Evolutionary conservation across 1,284 basidiomycete genomes (phyloP), one percentile per base, ranked within the genome.

Genomic region (Cutaneotrichosporon sp.): DNA sequence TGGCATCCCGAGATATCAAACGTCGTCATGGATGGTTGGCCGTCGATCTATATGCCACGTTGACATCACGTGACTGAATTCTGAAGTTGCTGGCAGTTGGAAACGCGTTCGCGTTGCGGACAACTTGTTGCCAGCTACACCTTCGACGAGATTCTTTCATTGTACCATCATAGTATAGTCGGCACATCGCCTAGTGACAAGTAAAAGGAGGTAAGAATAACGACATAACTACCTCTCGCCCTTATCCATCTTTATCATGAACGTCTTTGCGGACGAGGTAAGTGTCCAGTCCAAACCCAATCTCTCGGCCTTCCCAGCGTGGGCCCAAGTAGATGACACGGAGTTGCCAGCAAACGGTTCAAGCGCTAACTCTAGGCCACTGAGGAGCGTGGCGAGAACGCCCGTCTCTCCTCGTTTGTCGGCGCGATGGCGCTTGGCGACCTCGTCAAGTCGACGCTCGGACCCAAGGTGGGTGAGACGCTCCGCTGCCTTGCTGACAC

Each of bases 371-470:
- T 17, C 12, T 65, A 94, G 88, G 92, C 92, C 32, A 93, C 91
- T 20, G 91, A 97, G 76, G 93, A 97, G 78, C 88, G 91, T 70
- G 91, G 90, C n/a, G 93, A 97, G 79, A 94, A 93, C 81, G 91
- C 94, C 62, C 91, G 96, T 77, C 85, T 99, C 64, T 92, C 92
- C 4, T 96, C 92, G 4, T 98, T 98, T 75, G 90, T 98, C 55
- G 96, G 94, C 33, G 94, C 94, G 1, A 84, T 96, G 60, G 96
- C 94, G 0, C 81, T 98, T 34, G 94, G 94, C 48, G 94, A 98
- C 77, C 84, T 98, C 59, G 92, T 98, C 71, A 98, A 97, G 79
- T 94, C 91, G 5, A 98, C 96, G 16, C 82, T 98, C 7, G 94
- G 94, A 12, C 96, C 94, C 34, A 99, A 98, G 77, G 91, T 89